phyloP scores from a whole-genome alignment of 1,139 yeast genomes.

The Trichomonascaceae sp. region DNA sequence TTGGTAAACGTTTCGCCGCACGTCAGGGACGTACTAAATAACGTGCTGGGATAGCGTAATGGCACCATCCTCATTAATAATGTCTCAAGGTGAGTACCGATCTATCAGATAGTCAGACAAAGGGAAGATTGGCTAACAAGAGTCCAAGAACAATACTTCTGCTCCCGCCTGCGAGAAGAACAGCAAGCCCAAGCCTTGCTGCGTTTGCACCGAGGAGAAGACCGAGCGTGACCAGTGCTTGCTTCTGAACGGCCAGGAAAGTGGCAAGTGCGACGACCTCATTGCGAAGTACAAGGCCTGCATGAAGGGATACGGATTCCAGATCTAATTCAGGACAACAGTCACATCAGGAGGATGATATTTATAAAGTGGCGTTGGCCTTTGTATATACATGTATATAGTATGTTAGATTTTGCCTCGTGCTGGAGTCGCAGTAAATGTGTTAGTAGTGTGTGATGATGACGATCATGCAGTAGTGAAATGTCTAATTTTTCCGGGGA shows the following conservation, averaged over 20 bases:
- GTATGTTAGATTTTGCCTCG: not conserved
- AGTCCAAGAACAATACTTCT: no score
- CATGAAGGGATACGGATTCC: slow-evolving; percentile 88
- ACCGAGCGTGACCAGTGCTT: slow-evolving; percentile 77
- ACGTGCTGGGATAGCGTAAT: no score
- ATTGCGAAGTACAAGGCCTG: slow-evolving; percentile 66
- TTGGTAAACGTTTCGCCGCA: no score
- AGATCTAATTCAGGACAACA: slow-evolving; percentile 28
- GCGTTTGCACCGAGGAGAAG: slow-evolving; percentile 86
- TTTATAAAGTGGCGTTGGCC: not conserved
- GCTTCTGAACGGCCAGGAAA: slow-evolving; percentile 67
- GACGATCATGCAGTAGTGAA: no score
- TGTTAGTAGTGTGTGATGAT: no score
- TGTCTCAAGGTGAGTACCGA: no score
- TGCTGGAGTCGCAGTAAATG: no score
- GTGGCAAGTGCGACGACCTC: slow-evolving; percentile 66
- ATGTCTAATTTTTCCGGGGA: slow-evolving; percentile 37
- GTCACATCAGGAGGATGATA: not conserved
- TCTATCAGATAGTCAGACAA: no score
- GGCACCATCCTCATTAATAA: no score
- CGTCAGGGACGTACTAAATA: no score
- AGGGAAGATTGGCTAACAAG: no score
- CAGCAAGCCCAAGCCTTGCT: slow-evolving; percentile 76
- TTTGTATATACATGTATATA: not conserved
- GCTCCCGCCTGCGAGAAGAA: not conserved